These are phyloP conservation scores for Colletotrichum spinosum DNA, from an alignment of 2,329 filamentous ascomycete species.

Conservation along the genomic window DNA sequence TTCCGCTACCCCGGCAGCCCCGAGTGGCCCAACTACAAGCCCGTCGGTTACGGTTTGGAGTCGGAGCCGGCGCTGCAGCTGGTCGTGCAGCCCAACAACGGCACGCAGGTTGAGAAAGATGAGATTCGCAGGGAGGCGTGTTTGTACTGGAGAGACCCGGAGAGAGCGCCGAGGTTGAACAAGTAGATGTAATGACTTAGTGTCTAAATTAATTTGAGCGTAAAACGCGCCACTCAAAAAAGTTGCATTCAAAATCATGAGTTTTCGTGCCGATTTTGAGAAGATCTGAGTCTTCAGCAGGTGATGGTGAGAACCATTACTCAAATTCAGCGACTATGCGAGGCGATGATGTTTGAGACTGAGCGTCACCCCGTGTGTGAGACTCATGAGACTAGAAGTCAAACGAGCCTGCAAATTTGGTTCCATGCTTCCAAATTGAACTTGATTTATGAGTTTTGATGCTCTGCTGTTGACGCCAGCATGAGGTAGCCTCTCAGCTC, in stretches of 20 bases:
- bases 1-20: conserved; percentile 39
- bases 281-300: too few relatives aligned
- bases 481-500: too few relatives aligned
- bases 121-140: conserved; percentile 47
- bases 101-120: conserved; percentile 48
- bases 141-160: conserved; percentile 50
- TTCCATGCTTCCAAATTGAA: too few relatives aligned
- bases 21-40: conserved; percentile 43
- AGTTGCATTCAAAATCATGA: neutral
- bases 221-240: neutral
- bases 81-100: conserved; percentile 45
- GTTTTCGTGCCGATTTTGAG: too few relatives aligned
- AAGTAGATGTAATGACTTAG: conserved; percentile 41
- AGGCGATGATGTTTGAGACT: too few relatives aligned
- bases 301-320: too few relatives aligned
- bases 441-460: too few relatives aligned
- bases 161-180: conserved; percentile 48
- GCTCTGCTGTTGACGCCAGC: too few relatives aligned
- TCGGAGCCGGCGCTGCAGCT: conserved; percentile 44
- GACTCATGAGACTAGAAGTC: too few relatives aligned
- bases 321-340: too few relatives aligned
- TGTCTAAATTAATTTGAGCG: neutral
- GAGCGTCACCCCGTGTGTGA: too few relatives aligned
- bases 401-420: too few relatives aligned
- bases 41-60: conserved; percentile 41